Base-by-base conservation (phyloP, 2,329 filamentous ascomycete species). In the Macrophomina tecta region DNA sequence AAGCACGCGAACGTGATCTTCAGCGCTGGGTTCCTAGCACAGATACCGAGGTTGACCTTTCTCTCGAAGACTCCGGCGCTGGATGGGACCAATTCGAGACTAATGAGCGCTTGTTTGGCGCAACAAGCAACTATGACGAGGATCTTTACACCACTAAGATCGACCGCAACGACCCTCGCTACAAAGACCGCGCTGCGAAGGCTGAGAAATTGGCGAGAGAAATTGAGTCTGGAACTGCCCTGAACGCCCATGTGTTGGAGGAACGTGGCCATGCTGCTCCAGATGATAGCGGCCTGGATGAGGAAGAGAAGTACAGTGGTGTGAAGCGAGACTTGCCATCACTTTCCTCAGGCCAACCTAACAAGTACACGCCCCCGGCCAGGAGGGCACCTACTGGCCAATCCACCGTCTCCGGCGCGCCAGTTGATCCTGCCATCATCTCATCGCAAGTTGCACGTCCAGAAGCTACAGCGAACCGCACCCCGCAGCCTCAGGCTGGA, bases 221-320 rank as follows among this genome's bases (percentile, higher is more conserved):
- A 78, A 99, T 99, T 72, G 93, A 97, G 79, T 84, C 86, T 53
- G 91, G 89, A 69, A 83, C 85, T 18, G 84, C 92, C 7, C 85
- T 87, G 42, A 97, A 95, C 65, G 82, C 90, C 4, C 95, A 99
- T 75, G 87, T 97, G 67, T 91, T 92, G 3, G 95, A 98, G 79
- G 95, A 99, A 82, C 90, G 94, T 74, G 86, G 93, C 63, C 83
- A 87, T n/a, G 86, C 85, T 12, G 82, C 85, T 9, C 85, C 87
- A 46, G 86, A 90, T 63, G 88, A 89, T 62, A 89, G 86, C 67
- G 90, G 88, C 14, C 79, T 86, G 34, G 92, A 97, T 70, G 95
- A 99, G 79, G 95, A 99, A 81, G 94, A 96, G 76, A 97, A 95
- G 89, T 98, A 98, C 81, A 97, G 94, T 75, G 94, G 94, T 76